phyloP scores from a whole-genome alignment of 106 monocot genomes.

The Acorus gramineus region DNA sequence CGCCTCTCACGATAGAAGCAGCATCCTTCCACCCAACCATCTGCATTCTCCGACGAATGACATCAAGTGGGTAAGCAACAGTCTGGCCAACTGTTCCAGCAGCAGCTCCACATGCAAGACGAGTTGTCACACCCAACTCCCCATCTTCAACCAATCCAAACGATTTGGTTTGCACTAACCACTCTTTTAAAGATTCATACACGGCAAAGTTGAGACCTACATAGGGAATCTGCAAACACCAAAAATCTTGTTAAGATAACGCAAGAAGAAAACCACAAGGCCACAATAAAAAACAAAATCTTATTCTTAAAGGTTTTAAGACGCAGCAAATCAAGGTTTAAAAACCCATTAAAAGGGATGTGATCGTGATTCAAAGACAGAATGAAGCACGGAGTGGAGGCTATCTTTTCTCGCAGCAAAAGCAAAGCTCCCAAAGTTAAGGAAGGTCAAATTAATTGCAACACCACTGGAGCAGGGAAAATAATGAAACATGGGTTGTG shows the following conservation, averaged over 20 bases:
- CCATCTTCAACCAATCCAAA: slow-evolving; percentile 44
- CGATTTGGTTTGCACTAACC: slow-evolving; percentile 49
- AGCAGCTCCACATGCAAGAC: slow-evolving; percentile 71
- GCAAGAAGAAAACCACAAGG: background rate
- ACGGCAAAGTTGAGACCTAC: slow-evolving; percentile 84
- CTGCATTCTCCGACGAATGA: slow-evolving; percentile 82
- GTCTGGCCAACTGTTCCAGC: slow-evolving; percentile 84
- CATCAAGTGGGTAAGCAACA: slow-evolving; percentile 85
- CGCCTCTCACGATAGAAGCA: slow-evolving; percentile 40
- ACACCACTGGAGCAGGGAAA: too few relatives aligned
- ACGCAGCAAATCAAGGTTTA: too few relatives aligned
- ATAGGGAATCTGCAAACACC: slow-evolving; percentile 60
- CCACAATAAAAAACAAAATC: too few relatives aligned
- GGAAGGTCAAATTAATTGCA: too few relatives aligned
- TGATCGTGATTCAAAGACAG: too few relatives aligned
- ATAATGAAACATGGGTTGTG: too few relatives aligned
- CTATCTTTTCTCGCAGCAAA: too few relatives aligned
- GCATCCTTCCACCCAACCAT: slow-evolving; percentile 92
- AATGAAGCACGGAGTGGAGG: too few relatives aligned
- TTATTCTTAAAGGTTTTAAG: too few relatives aligned
- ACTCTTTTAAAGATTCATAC: slow-evolving; percentile 82
- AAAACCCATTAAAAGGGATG: too few relatives aligned
- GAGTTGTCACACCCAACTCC: slow-evolving; percentile 44
- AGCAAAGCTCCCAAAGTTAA: too few relatives aligned
- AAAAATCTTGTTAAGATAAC: background rate